Conservation (phyloP, 345 rosid genomes). For the Noccaea bulbosa region DNA sequence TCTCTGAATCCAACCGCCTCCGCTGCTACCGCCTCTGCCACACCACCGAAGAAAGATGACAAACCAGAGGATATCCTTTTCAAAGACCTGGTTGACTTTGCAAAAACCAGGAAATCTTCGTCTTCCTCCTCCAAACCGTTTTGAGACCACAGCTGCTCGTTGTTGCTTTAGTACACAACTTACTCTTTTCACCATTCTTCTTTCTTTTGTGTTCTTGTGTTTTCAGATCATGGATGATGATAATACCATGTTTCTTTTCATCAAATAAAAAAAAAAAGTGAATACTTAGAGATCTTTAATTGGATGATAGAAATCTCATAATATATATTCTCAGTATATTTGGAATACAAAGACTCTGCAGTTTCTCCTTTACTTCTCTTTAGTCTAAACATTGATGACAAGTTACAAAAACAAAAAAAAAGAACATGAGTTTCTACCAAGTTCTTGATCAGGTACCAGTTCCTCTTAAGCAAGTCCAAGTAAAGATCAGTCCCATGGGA, state of each 20-base stretch:
- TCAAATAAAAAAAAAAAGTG: conserved; percentile 21
- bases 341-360: conserved; percentile 22
- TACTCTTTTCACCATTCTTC: conserved; percentile 26
- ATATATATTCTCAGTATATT: background rate
- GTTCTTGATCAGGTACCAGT: conserved; percentile 9
- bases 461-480: conserved; percentile 33
- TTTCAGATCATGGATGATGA: conserved; percentile 31
- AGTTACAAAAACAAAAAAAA: conserved; percentile 20
- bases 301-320: background rate
- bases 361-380: conserved; percentile 12
- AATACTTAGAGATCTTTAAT: background rate
- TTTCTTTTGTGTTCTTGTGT: conserved; percentile 35
- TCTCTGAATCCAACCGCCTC: conserved; percentile 58
- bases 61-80: conserved; percentile 88
- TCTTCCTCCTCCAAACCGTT: conserved; percentile 69
- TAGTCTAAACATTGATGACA: conserved; percentile 22
- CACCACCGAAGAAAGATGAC: conserved; percentile 55
- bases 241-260: conserved; percentile 19
- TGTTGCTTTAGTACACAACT: conserved; percentile 27
- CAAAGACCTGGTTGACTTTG: conserved; percentile 89
- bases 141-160: conserved; percentile 43
- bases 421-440: background rate
- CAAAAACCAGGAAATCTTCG: conserved; percentile 74
- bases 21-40: conserved; percentile 13
- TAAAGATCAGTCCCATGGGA: conserved; percentile 67